phyloP scores from a whole-genome alignment of 192 early-diverging fungal species.

The Spizellomyces punctatus region DNA sequence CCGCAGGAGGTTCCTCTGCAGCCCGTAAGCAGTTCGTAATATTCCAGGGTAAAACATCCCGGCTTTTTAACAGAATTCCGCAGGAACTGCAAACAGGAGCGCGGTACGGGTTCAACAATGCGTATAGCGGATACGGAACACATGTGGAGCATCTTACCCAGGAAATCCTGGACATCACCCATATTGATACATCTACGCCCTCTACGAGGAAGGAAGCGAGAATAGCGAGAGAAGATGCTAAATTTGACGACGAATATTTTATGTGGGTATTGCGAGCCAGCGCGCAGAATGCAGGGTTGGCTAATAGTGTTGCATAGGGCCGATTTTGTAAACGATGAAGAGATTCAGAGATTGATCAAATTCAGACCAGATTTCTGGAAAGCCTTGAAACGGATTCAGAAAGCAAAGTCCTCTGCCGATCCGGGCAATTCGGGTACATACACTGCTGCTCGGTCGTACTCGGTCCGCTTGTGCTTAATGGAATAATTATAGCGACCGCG shows the following conservation, averaged over 20 bases:
- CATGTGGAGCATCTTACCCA: slow-evolving; percentile 57
- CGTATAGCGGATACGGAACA: slow-evolving; percentile 75
- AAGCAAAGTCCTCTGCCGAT: slow-evolving; percentile 32
- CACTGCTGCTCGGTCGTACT: too few relatives aligned
- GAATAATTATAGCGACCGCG: not conserved
- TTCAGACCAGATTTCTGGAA: slow-evolving; percentile 71
- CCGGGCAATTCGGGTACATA: not conserved
- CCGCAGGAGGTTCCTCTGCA: slow-evolving; percentile 64
- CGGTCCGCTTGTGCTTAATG: too few relatives aligned
- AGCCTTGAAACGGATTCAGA: slow-evolving; percentile 67
- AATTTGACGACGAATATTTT: slow-evolving; percentile 94
- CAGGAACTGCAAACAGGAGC: slow-evolving; percentile 43
- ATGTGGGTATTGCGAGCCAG: slow-evolving; percentile 51
- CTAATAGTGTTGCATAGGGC: slow-evolving; percentile 41
- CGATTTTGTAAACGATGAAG: slow-evolving; percentile 86
- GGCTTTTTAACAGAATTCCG: not conserved
- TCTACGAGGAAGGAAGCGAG: slow-evolving; percentile 61
- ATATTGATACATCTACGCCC: slow-evolving; percentile 51
- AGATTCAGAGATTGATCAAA: slow-evolving; percentile 74
- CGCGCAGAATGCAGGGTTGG: not conserved
- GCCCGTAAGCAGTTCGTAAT: slow-evolving; percentile 19
- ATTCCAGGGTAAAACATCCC: not conserved
- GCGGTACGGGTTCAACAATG: slow-evolving; percentile 90
- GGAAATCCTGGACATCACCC: slow-evolving; percentile 54
- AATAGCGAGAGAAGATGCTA: slow-evolving; percentile 71